Conservation (phyloP, 331 rosid species). For the Quercus phellos region DNA sequence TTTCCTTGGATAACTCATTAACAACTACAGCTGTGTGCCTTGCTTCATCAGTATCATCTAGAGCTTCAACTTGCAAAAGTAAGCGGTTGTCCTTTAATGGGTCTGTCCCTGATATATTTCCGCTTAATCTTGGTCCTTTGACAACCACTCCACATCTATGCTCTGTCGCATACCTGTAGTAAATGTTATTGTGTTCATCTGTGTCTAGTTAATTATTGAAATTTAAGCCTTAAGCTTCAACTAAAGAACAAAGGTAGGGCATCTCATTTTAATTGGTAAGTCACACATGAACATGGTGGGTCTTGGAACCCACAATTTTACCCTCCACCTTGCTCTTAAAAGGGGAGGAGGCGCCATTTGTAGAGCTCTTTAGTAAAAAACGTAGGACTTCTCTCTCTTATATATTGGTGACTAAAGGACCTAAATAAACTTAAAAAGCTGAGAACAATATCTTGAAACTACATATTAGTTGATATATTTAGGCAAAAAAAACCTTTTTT, state of each 20-base stretch:
- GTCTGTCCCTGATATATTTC: conserved; percentile 95
- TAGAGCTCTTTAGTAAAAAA: no score
- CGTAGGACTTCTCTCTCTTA: neutral
- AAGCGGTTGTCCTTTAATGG: conserved; percentile 90
- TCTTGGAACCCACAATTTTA: no score
- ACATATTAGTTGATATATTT: neutral
- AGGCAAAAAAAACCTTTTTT: neutral
- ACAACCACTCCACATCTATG: conserved; percentile 98
- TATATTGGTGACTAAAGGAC: neutral
- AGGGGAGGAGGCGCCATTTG: neutral
- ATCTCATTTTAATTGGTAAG: neutral
- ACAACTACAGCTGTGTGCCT: conserved; percentile 79
- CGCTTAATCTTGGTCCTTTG: conserved; percentile 84
- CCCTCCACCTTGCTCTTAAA: neutral
- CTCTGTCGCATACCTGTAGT: conserved; percentile 85
- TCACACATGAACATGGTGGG: no score
- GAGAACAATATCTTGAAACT: conserved; percentile 15
- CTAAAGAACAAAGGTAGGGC: neutral
- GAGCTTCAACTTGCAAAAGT: conserved; percentile 82
- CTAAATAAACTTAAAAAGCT: neutral
- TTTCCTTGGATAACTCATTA: conserved; percentile 85
- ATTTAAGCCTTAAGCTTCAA: neutral
- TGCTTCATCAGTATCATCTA: conserved; percentile 79
- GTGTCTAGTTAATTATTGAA: neutral
- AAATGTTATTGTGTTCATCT: neutral